A percentile compares a stretch with the other conserved stretches of the same genome.
These are phyloP conservation scores for Magnusiomyces sp. DNA, from an alignment of 1,139 yeast genomes.

Conservation along the genomic window DNA sequence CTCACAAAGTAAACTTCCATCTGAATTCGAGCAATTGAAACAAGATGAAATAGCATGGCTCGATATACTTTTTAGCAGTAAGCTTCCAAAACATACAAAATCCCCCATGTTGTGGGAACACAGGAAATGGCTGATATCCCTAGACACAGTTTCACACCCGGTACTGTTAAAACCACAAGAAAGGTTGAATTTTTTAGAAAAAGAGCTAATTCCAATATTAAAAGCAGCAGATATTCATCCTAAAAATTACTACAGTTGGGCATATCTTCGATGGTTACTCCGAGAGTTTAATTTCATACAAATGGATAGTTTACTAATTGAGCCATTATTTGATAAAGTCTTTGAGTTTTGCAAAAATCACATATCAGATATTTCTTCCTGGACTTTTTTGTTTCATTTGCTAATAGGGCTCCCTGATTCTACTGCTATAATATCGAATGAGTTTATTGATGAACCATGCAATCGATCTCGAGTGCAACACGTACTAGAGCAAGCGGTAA, in stretches of 20 bases:
- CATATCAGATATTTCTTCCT: constrained; percentile 38
- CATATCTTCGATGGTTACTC: constrained; percentile 32
- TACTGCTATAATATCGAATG: no score
- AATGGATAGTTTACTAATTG: constrained; percentile 2
- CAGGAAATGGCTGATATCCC: constrained; percentile 26
- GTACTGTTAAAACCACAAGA: background rate
- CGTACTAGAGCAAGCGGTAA: no score
- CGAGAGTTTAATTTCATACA: background rate
- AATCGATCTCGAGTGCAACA: no score
- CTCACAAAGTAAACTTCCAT: constrained; percentile 7
- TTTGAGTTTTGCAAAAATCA: constrained; percentile 31
- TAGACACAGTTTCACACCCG: background rate
- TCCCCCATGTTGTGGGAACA: constrained; percentile 35
- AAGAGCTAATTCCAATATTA: constrained; percentile 26
- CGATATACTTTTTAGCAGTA: constrained; percentile 27
- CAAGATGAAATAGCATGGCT: constrained; percentile 24
- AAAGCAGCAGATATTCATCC: constrained; percentile 35
- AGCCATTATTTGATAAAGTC: constrained; percentile 15
- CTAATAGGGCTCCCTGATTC: constrained; percentile 8
- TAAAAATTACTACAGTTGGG: constrained; percentile 40
- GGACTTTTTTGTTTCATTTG: constrained; percentile 33
- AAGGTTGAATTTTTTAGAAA: background rate
- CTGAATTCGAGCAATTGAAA: background rate
- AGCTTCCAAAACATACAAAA: constrained; percentile 31
- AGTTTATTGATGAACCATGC: no score